These are phyloP conservation scores for Aspergillus heteromorphus DNA, from an alignment of 495 filamentous ascomycete species.

Conservation along the genomic window DNA sequence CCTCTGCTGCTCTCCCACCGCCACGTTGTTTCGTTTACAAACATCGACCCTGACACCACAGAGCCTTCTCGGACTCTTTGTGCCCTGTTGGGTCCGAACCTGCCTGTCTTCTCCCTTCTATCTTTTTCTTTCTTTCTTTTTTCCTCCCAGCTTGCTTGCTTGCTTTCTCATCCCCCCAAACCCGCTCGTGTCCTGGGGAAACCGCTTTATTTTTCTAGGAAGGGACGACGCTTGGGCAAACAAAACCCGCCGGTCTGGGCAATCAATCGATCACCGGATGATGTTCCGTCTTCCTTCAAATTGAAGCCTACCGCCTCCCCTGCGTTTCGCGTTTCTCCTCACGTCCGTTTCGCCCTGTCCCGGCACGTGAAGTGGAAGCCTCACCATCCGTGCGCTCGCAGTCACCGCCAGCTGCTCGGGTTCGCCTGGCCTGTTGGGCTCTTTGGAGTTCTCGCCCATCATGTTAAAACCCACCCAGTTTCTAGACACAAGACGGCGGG, in stretches of 20 bases:
- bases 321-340: conserved; percentile 9
- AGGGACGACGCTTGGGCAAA: background rate
- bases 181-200: background rate
- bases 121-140: background rate
- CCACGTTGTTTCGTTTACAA: conserved; percentile 17
- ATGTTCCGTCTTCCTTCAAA: conserved; percentile 4
- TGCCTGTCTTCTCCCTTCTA: too few relatives aligned
- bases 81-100: background rate
- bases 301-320: background rate
- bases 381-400: background rate
- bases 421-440: too few relatives aligned
- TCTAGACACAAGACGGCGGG: conserved; percentile 24
- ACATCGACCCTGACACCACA: background rate
- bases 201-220: too few relatives aligned
- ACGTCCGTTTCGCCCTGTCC: conserved; percentile 1
- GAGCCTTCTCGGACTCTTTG: background rate
- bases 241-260: background rate
- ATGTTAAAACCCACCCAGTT: conserved; percentile 28
- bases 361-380: conserved; percentile 15
- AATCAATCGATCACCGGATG: conserved; percentile 1
- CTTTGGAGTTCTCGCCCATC: background rate
- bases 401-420: background rate
- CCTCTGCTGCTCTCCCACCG: conserved; percentile 14
- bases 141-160: background rate
- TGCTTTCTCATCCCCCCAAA: background rate